Base-by-base conservation (phyloP, 306 rosid genomes). In the Sindora glabra region DNA sequence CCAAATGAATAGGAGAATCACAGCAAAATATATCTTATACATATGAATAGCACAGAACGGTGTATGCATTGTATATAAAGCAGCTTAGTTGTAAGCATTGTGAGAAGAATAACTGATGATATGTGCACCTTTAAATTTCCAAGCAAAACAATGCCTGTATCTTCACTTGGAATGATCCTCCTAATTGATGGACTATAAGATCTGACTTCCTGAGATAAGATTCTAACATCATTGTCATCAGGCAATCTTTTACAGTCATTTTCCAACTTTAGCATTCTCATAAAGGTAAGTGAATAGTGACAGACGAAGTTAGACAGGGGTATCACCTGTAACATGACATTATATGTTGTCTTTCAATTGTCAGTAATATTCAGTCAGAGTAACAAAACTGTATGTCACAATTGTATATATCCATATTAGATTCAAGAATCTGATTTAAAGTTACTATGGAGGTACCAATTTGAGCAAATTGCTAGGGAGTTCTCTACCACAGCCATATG, bases 41-140 rank as follows among this genome's bases (percentile, higher is more conserved):
- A n/a, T n/a, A n/a, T n/a, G 55, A 29, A 60, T 32, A 41, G 26
- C 48, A 59, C 37, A 62, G 42, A 57, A 52, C 33, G 30, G 19
- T 33, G 30, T 10, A 52, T 30, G 57, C 19, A 68, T 5, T 21
- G n/a, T n/a, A 56, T n/a, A 56, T 41, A 66, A 59, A 11, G 42
- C 47, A 59, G 58, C 32, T 42, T 64, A 34, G 32, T 48, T 6
- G 9, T 59, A 76, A 56, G 45, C 38, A 30, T 27, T 29, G 56
- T 65, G 19, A 69, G 36, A 57, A 21, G 56, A 54, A 64, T 63
- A 36, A 64, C 52, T 36, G 37, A 70, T 38, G 33, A 2, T 25
- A 73, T 42, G 19, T 56, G 58, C n/a, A 91, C 98, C 95, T 83
- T 81, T 60, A 92, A 70, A 76, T 65, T 64, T 53, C 98, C 96